Percentiles rank a stretch among this genome's conserved stretches.
These are phyloP conservation scores for Candida gigantensis DNA, from an alignment of 1,139 yeast species.

Conservation along the genomic window DNA sequence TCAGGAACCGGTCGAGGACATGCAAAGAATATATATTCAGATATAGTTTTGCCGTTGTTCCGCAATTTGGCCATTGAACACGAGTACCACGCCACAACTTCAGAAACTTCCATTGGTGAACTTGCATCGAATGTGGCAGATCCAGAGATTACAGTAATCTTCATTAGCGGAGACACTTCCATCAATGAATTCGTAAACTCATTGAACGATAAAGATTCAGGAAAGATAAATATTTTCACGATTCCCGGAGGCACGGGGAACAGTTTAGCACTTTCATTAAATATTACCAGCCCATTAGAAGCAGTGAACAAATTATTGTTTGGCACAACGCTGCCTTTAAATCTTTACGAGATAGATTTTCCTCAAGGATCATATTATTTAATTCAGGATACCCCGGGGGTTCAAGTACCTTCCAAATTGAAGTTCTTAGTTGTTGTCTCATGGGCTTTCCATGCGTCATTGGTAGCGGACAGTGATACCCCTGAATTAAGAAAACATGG, in stretches of 20 bases:
- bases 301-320: conserved; percentile 47
- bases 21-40: conserved; percentile 39
- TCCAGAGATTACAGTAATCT: conserved; percentile 43
- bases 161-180: conserved; percentile 87
- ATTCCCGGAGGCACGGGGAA: conserved; percentile 89
- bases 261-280: conserved; percentile 68
- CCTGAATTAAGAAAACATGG: conserved; percentile 69
- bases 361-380: conserved; percentile 46
- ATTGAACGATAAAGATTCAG: conserved; percentile 21
- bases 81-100: conserved; percentile 40
- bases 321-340: conserved; percentile 36
- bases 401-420: conserved; percentile 25
- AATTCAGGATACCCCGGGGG: conserved; percentile 21
- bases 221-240: conserved; percentile 38
- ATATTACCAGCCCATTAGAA: conserved; percentile 37
- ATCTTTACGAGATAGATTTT: conserved; percentile 54
- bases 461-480: conserved; percentile 78
- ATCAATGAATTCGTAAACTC: conserved; percentile 73
- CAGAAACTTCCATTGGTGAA: conserved; percentile 31
- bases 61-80: conserved; percentile 34
- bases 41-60: conserved; percentile 50
- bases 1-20: conserved; percentile 57
- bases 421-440: conserved; percentile 70
- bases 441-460: conserved; percentile 84
- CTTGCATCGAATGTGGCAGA: conserved; percentile 31